A percentile compares a stretch with the other conserved stretches of the same genome.
Evolutionary conservation across 441 rosid genomes (phyloP).

Genomic region (Arabidopsis hybrid): DNA sequence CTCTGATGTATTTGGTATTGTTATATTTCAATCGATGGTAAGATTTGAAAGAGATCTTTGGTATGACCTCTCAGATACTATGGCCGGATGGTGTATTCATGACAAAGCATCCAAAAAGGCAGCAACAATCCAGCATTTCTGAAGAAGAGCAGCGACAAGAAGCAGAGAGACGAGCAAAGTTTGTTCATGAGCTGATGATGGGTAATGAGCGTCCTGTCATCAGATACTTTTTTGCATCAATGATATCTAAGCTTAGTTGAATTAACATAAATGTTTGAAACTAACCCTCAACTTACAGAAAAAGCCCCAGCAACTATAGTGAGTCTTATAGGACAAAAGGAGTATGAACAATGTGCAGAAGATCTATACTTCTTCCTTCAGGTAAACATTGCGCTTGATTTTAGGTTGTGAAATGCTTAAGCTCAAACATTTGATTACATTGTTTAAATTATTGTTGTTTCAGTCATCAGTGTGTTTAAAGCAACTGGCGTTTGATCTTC

Average conservation of each 20-base stretch:
- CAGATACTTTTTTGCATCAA: constrained; percentile 3
- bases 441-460: constrained; percentile 29
- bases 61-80: constrained; percentile 64
- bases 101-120: constrained; percentile 90
- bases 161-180: constrained; percentile 84
- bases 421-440: neutral
- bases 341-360: constrained; percentile 90
- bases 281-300: constrained; percentile 53
- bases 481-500: constrained; percentile 76
- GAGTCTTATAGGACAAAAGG: constrained; percentile 89
- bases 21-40: constrained; percentile 20
- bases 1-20: constrained; percentile 13
- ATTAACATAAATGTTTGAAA: constrained; percentile 11
- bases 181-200: constrained; percentile 90
- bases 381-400: constrained; percentile 51
- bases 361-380: constrained; percentile 97
- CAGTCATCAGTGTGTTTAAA: constrained; percentile 89
- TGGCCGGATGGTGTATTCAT: constrained; percentile 99
- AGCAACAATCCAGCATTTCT: constrained; percentile 48
- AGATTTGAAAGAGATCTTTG: constrained; percentile 12
- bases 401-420: neutral
- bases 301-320: constrained; percentile 91
- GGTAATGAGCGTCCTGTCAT: constrained; percentile 56
- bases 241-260: constrained; percentile 14
- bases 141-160: constrained; percentile 79